Evolutionary conservation across 768 basidiomycete species (phyloP), one percentile per base, ranked within the genome.

Genomic region (Kwoniella mangroviensis): DNA sequence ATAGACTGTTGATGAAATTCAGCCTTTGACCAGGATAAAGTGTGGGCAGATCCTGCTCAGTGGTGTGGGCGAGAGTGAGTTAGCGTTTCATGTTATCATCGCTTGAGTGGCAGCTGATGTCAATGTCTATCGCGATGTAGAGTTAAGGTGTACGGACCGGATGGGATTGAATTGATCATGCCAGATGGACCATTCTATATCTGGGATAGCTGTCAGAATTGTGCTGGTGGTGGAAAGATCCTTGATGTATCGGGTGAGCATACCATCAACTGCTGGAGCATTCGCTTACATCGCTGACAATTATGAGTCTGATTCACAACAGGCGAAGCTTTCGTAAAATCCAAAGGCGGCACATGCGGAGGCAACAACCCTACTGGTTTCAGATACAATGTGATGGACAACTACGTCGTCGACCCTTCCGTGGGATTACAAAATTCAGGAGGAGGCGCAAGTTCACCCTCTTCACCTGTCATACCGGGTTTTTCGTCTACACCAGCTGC

Each of bases 341-440:
- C 69, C 15, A 75, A 72, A 12, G 73, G 73, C 17, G 73, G 73
- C 28, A 69, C 73, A 10, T 75, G 73, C 43, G 61, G 49, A 26
- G 73, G 73, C 21, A 69, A 65, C 45, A 75, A 75, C 65, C 73
- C 73, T 17, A 64, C 63, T 28, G 70, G 70, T 26, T 34, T 66
- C 34, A 41, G 41, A 15, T 72, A 66, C 68, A 58, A 75, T 42
- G 65, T 75, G 17, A 43, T 75, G 24, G 68, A 72, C 65, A 67
- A 54, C 40, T 69, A 72, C 52, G 40, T 69, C 28, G 69, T 71
- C 49, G 65, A 73, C 12, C 68, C 72, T 5, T 55, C 52, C 21
- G 55, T 49, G 24, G 68, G 67, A 12, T 64, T 63, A 26, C 58
- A 40, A 26, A 11, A 2, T 21, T 41, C 54, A 28, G 26, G 61